Evolutionary conservation across 1,139 yeast genomes (phyloP).

Genomic region (Taphrina betulina): DNA sequence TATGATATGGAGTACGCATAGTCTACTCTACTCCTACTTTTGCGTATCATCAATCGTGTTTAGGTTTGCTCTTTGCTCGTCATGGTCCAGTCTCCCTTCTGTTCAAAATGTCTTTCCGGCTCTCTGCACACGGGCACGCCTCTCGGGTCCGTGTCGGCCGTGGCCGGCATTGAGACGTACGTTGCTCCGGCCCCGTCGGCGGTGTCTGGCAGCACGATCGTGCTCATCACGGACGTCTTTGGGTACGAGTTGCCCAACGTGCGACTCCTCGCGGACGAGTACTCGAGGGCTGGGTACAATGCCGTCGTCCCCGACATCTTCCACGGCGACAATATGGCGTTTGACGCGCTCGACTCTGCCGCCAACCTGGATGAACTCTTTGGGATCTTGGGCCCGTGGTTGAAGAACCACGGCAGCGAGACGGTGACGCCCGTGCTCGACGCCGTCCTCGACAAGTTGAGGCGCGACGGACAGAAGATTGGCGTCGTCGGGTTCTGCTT

Average conservation of each 20-base stretch:
- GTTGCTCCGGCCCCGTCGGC: slow-evolving; percentile 29
- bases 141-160: slow-evolving; percentile 21
- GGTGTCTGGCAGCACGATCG: slow-evolving; percentile 22
- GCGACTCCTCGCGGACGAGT: slow-evolving; percentile 36
- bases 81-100: slow-evolving; percentile 5
- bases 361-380: slow-evolving; percentile 8
- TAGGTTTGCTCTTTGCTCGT: no score
- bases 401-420: slow-evolving; percentile 10
- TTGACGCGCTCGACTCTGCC: slow-evolving; percentile 1
- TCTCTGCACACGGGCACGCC: slow-evolving; percentile 33
- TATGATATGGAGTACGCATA: no score
- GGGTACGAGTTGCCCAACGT: slow-evolving; percentile 35
- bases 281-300: slow-evolving; percentile 34
- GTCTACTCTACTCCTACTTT: no score
- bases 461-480: slow-evolving; percentile 1
- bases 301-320: slow-evolving; percentile 34
- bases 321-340: slow-evolving; percentile 21
- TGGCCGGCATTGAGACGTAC: slow-evolving; percentile 30
- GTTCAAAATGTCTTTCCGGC: slow-evolving; percentile 29
- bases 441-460: slow-evolving; percentile 5
- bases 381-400: slow-evolving; percentile 16
- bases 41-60: no score
- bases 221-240: slow-evolving; percentile 35
- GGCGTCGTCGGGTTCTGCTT: slow-evolving; percentile 37
- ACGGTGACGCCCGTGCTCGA: slow-evolving; percentile 2